These are phyloP conservation scores for Cruciata laevipes DNA, from an alignment of 257 asterid species.

Conservation along the genomic window DNA sequence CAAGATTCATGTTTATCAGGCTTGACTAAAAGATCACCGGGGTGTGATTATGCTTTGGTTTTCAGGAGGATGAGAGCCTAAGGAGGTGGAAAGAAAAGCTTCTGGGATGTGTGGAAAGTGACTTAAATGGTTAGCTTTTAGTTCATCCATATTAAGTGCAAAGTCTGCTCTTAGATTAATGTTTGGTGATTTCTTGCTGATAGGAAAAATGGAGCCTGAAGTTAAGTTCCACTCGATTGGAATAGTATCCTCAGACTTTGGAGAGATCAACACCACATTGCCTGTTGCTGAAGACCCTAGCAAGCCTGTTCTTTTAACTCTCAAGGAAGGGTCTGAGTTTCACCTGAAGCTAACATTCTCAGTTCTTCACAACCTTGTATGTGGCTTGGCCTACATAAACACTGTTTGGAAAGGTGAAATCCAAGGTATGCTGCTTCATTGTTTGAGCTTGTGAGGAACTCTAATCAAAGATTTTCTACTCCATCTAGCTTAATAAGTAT, in stretches of 20 bases:
- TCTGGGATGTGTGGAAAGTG: conserved; percentile 72
- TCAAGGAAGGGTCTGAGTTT: conserved; percentile 59
- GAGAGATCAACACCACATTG: conserved; percentile 57
- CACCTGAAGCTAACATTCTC: conserved; percentile 58
- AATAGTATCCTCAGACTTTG: conserved; percentile 53
- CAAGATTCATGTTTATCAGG: not conserved
- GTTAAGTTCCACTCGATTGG: conserved; percentile 64
- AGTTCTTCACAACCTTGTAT: conserved; percentile 73
- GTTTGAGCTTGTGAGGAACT: not conserved
- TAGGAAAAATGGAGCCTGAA: conserved; percentile 70
- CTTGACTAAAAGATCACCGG: not conserved
- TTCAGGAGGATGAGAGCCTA: conserved; percentile 71
- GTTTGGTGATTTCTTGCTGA: conserved; percentile 11
- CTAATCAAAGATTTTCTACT: not conserved
- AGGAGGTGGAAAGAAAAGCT: conserved; percentile 83
- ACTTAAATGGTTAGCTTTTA: conserved; percentile 43
- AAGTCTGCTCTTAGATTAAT: not conserved
- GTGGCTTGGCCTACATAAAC: conserved; percentile 66
- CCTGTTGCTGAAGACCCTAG: conserved; percentile 41
- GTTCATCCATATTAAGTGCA: conserved; percentile 14
- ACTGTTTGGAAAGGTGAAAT: conserved; percentile 64
- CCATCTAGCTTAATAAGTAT: not conserved
- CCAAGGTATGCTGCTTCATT: conserved; percentile 39
- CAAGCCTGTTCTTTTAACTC: conserved; percentile 43
- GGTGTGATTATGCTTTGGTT: conserved; percentile 1